A percentile compares a stretch with the other conserved stretches of the same genome.
These are phyloP conservation scores for Pyracantha coccinea DNA, from an alignment of 331 rosid species.

Conservation along the genomic window DNA sequence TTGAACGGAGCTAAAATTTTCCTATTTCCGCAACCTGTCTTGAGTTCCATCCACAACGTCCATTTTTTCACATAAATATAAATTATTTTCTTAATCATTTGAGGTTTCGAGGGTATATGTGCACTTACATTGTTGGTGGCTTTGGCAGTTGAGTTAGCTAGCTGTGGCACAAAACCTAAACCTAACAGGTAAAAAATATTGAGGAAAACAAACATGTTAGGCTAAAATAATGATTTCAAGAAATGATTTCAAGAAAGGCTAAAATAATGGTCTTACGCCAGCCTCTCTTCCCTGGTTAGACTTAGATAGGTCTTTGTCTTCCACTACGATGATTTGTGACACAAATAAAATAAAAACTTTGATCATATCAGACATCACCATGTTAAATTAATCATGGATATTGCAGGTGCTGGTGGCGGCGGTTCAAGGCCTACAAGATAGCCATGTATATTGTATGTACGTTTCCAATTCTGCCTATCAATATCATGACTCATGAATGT, in stretches of 20 bases:
- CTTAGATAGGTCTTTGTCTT: slow-evolving; percentile 17
- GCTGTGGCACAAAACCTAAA: neutral
- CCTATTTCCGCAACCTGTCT: no score
- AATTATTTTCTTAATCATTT: no score
- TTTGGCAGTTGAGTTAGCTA: neutral
- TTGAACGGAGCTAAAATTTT: no score
- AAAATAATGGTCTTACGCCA: neutral
- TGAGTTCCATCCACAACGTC: no score
- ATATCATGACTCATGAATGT: neutral
- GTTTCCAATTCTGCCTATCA: neutral
- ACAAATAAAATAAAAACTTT: neutral
- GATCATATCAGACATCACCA: neutral
- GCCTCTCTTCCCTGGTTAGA: neutral
- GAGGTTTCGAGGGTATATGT: no score
- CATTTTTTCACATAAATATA: no score
- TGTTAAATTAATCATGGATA: neutral
- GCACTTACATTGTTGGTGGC: neutral
- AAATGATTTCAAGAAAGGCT: slow-evolving; percentile 16
- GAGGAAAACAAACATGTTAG: slow-evolving; percentile 8
- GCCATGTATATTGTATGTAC: neutral
- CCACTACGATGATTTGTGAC: slow-evolving; percentile 6
- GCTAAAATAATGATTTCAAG: slow-evolving; percentile 39
- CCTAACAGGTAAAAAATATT: neutral
- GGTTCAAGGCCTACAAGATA: neutral
- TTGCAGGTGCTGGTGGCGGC: slow-evolving; percentile 10